Conservation (phyloP, 2,329 filamentous ascomycete genomes). For the Xylariaceae sp. region DNA sequence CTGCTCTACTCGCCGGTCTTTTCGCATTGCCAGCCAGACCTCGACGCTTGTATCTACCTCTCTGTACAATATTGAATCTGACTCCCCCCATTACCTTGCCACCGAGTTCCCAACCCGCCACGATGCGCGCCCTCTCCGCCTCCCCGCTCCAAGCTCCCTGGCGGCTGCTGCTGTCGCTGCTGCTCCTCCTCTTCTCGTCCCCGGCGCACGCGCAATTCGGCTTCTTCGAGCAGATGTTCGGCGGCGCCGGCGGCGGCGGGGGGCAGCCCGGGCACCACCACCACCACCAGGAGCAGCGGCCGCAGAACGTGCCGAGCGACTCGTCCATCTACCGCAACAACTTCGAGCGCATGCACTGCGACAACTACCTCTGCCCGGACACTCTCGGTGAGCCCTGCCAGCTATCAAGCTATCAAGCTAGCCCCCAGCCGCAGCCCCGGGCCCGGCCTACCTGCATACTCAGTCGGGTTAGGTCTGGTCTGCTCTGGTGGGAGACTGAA, state of each 20-base stretch:
- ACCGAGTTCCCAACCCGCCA: too few species aligned
- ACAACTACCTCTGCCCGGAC: conserved; percentile 89
- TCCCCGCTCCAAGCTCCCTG: too few species aligned
- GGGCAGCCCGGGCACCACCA: too few species aligned
- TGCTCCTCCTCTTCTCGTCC: conserved; percentile 51
- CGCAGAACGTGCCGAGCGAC: conserved; percentile 79
- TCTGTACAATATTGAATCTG: too few species aligned
- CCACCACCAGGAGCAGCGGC: conserved; percentile 51
- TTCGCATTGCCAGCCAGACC: too few species aligned
- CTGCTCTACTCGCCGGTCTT: too few species aligned
- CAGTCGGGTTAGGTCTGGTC: too few species aligned
- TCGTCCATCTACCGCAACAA: conserved; percentile 58
- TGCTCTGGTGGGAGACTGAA: too few species aligned
- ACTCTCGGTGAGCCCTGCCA: conserved; percentile 64
- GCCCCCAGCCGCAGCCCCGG: background rate
- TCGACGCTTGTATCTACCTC: too few species aligned
- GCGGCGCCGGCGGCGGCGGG: conserved; percentile 40
- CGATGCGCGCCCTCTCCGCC: conserved; percentile 24
- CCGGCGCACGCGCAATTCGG: conserved; percentile 72
- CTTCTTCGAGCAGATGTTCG: conserved; percentile 98
- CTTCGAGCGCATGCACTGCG: conserved; percentile 62
- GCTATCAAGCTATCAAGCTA: background rate
- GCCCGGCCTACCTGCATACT: too few species aligned
- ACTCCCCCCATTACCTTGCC: too few species aligned
- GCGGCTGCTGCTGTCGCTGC: too few species aligned